Evolutionary conservation across 495 filamentous ascomycete species (phyloP), one percentile per base, ranked within the genome.

Genomic region (Lindgomyces ingoldianus): DNA sequence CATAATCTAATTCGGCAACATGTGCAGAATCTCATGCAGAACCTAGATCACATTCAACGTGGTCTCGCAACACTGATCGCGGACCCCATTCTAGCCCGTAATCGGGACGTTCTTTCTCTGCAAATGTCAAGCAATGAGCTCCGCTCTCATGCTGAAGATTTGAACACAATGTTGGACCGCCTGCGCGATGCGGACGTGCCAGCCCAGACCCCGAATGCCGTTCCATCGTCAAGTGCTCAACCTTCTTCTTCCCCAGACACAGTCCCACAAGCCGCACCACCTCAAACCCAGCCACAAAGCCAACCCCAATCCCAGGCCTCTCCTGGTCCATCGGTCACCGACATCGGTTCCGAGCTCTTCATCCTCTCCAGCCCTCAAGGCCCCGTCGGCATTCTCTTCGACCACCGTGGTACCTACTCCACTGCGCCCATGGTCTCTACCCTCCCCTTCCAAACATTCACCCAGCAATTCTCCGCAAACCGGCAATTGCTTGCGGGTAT

Each of bases 281-380:
- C 46, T 2, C 58, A 52, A 18, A 36, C 47, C n/a, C 39, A 22
- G 16, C 46, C 36, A n/a, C 55, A 16, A 39, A 6, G n/a, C n/a
- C n/a, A n/a, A 39, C 33, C 33, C 33, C 33, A 39, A 39, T 14
- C 33, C 1, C 44, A 49, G 44, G 21, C 14, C 42, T 18, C 27
- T 29, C 24, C 33, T 6, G 10, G 2, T 1, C 18, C 33, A 21
- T 33, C 58, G 2, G 19, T 44, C 21, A 25, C 47, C 22, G 11
- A 48, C 19, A 33, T 49, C 44, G 48, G 16, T 48, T 36, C 59
- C 4, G 68, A 70, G 49, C 54, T 70, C 1, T 70, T 70, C 59
- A 52, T 70, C 19, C 59, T 70, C 6, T 66, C 68, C 16, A 65
- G 63, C 42, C 68, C 68, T 9, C 53, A 66, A 25, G 68, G 68